Base-by-base conservation (phyloP, 352 stramenopile species). In the Globisporangium middletonii region DNA sequence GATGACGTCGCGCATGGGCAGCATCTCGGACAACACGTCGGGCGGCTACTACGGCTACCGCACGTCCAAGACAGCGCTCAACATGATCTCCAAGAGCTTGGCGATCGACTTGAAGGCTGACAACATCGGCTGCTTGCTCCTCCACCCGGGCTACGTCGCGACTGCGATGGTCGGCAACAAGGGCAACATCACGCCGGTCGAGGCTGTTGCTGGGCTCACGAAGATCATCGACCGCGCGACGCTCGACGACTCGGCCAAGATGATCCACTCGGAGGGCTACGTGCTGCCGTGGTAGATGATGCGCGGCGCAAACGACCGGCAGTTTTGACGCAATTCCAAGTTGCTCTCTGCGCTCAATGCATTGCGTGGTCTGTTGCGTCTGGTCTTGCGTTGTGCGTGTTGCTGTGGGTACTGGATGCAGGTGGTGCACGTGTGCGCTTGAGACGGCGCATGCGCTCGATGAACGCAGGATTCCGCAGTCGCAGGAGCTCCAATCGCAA, bases 51-150 rank as follows among this genome's bases (percentile, higher is more conserved):
- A 94, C 59, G 79, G 70, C 46, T 94, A 95, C 67, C 79, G 83
- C 37, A 69, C 86, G 60, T 93, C 80, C 50, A 93, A 94, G 67
- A 65, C 75, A 23, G 83, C 86, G 49, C 71, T 93, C 42, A 93
- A 95, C 70, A 92, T 88, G 67, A 60, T 89, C 44, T 77, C 62
- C 30, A 79, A 84, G 62, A 80, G 69, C 54, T 55, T 92, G 27
- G 51, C 71, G 13, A 19, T 83, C 4, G 81, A 88, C 46, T 58
- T 92, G 35, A 61, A 71, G 45, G 23, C 27, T 3, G 71, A 88
- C 33, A 80, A 79, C 26, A 88, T 92, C 45, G 72, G 70, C 27
- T 77, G 68, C 28, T 46, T 89, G 42, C 47, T 88, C 46, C 55
- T 88, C 50, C 79, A 89, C 46, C 77, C 81, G 6, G 81, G 79